phyloP scores from a whole-genome alignment of 2,329 filamentous ascomycete species.

The Daldinia eschscholtzii region DNA sequence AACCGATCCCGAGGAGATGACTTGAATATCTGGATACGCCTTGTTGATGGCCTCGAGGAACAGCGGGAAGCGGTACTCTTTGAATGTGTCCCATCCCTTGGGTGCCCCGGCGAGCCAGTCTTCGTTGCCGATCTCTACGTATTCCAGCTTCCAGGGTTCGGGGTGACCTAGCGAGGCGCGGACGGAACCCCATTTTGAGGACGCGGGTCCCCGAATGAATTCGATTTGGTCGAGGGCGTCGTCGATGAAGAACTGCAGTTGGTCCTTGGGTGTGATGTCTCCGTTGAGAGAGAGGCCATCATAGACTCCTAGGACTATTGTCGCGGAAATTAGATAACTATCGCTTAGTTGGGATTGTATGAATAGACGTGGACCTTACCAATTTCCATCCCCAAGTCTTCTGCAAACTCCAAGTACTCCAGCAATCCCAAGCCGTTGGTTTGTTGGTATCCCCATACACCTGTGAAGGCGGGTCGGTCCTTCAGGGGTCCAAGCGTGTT shows the following conservation, averaged over 20 bases:
- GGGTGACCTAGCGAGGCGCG: slow-evolving; percentile 72
- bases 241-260: slow-evolving; percentile 69
- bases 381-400: slow-evolving; percentile 70
- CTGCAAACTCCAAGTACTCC: slow-evolving; percentile 72
- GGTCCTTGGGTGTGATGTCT: slow-evolving; percentile 62
- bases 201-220: slow-evolving; percentile 67
- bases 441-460: slow-evolving; percentile 71
- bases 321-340: slow-evolving; percentile 14
- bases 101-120: slow-evolving; percentile 69
- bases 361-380: slow-evolving; percentile 49
- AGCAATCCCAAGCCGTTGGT: slow-evolving; percentile 72
- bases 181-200: slow-evolving; percentile 67
- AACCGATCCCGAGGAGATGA: slow-evolving; percentile 64
- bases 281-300: slow-evolving; percentile 68
- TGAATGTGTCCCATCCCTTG: slow-evolving; percentile 61
- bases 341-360: neutral
- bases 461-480: slow-evolving; percentile 67
- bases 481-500: slow-evolving; percentile 66
- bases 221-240: slow-evolving; percentile 73
- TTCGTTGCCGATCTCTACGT: slow-evolving; percentile 77
- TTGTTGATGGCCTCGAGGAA: slow-evolving; percentile 71
- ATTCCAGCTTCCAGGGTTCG: slow-evolving; percentile 70
- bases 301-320: slow-evolving; percentile 67
- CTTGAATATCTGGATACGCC: slow-evolving; percentile 68
- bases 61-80: slow-evolving; percentile 68